phyloP scores from a whole-genome alignment of 2,329 filamentous ascomycete species.

The Alternaria panax region DNA sequence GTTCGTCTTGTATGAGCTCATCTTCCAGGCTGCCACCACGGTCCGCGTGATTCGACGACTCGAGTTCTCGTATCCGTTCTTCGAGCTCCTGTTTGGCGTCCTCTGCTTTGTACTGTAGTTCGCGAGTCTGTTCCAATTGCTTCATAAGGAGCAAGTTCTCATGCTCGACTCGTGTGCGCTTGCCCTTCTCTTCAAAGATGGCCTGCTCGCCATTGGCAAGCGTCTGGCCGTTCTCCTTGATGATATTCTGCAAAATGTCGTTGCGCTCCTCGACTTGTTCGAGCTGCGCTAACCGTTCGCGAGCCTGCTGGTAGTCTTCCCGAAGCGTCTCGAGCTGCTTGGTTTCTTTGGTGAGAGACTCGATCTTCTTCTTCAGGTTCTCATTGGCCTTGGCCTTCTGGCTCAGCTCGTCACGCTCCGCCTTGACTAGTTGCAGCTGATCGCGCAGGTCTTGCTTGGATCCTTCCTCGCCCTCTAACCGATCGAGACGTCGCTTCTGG shows the following conservation, averaged over 20 bases:
- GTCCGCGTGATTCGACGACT: slow-evolving; percentile 41
- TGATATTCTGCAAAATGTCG: slow-evolving; percentile 57
- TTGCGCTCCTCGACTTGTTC: slow-evolving; percentile 56
- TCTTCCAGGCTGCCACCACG: slow-evolving; percentile 50
- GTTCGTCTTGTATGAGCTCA: slow-evolving; percentile 49
- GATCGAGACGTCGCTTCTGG: slow-evolving; percentile 56
- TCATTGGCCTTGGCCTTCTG: slow-evolving; percentile 61
- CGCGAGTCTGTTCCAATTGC: slow-evolving; percentile 56
- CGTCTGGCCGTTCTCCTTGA: slow-evolving; percentile 59
- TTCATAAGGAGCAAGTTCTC: slow-evolving; percentile 57
- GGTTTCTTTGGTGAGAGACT: slow-evolving; percentile 58
- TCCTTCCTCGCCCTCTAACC: slow-evolving; percentile 52
- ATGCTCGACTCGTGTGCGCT: slow-evolving; percentile 56
- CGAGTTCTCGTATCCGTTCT: slow-evolving; percentile 53
- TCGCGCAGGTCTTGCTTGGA: slow-evolving; percentile 59
- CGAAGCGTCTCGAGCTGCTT: slow-evolving; percentile 53
- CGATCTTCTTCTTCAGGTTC: slow-evolving; percentile 63
- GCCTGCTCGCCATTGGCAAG: slow-evolving; percentile 60
- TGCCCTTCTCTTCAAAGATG: slow-evolving; percentile 60
- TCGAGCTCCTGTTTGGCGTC: slow-evolving; percentile 58
- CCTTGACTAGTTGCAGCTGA: slow-evolving; percentile 57
- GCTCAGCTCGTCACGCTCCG: slow-evolving; percentile 58
- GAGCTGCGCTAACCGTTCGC: slow-evolving; percentile 55
- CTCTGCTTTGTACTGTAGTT: slow-evolving; percentile 57
- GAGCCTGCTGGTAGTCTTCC: slow-evolving; percentile 55